These are phyloP conservation scores for Sporothrix protearum DNA, from an alignment of 2,329 filamentous ascomycete species.

Conservation along the genomic window DNA sequence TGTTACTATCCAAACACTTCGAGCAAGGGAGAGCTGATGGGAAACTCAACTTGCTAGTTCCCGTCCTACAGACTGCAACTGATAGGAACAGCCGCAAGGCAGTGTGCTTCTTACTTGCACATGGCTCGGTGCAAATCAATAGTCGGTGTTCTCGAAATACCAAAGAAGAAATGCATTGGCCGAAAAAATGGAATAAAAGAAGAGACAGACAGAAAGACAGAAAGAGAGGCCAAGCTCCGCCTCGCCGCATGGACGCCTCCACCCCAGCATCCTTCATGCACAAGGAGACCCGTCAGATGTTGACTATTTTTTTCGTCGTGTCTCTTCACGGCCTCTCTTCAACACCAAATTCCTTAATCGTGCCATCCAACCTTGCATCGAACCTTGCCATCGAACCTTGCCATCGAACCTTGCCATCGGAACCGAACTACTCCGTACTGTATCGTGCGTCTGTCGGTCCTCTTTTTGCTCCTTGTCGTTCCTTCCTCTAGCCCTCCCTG, in stretches of 20 bases:
- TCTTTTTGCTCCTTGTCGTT: background rate
- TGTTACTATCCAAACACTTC: background rate
- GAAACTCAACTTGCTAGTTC: background rate
- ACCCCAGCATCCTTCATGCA: background rate
- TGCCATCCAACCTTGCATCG: background rate
- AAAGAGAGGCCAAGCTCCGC: background rate
- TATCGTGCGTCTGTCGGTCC: background rate
- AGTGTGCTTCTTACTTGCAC: background rate
- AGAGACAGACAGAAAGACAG: background rate
- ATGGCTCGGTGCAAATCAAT: background rate
- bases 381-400: background rate
- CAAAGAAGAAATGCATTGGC: background rate
- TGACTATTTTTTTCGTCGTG: background rate
- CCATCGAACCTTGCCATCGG: background rate
- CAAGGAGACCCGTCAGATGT: background rate
- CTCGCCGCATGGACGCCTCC: background rate
- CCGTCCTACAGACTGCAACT: background rate
- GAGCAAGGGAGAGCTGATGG: background rate
- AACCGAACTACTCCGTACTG: slow-evolving; percentile 8
- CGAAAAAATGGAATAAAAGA: background rate
- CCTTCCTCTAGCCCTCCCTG: background rate
- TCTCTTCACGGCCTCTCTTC: background rate
- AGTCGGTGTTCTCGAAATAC: background rate
- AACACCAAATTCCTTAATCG: background rate
- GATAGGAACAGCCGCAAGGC: background rate